phyloP scores from a whole-genome alignment of 2,329 filamentous ascomycete species.

The Beauveria asiatica region DNA sequence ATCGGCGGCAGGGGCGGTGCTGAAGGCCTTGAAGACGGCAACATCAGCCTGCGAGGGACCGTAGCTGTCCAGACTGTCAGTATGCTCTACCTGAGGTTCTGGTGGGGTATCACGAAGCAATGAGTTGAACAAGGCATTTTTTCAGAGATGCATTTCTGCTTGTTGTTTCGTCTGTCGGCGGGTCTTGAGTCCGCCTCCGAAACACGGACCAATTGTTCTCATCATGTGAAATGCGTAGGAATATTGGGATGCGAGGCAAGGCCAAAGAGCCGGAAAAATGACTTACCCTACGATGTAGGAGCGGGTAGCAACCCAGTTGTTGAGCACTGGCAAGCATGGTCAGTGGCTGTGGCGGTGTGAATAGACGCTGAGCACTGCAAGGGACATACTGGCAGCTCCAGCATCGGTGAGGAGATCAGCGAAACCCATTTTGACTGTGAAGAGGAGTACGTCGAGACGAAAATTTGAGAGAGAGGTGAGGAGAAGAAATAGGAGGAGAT shows the following conservation, averaged over 20 bases:
- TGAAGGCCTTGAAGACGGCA: constrained; percentile 85
- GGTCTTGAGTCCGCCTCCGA: constrained; percentile 89
- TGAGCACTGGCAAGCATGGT: constrained; percentile 46
- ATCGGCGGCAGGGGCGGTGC: constrained; percentile 61
- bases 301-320: constrained; percentile 65
- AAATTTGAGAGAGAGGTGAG: constrained; percentile 20
- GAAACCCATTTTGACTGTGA: constrained; percentile 55
- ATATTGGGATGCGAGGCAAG: background rate
- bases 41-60: constrained; percentile 90
- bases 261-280: background rate
- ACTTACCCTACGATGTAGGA: constrained; percentile 81
- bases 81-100: background rate
- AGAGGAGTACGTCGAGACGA: constrained; percentile 18
- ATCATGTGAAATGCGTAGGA: constrained; percentile 39
- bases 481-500: constrained; percentile 20
- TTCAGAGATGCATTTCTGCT: constrained; percentile 74
- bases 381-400: constrained; percentile 42
- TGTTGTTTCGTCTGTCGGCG: constrained; percentile 68
- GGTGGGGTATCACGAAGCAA: background rate
- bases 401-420: constrained; percentile 57
- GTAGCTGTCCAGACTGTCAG: constrained; percentile 29
- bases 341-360: constrained; percentile 23
- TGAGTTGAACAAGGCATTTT: constrained; percentile 13
- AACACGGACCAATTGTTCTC: constrained; percentile 94
- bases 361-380: constrained; percentile 15